phyloP scores from a whole-genome alignment of 805 yeast genomes.

The Saccharomycopsis sp. region DNA sequence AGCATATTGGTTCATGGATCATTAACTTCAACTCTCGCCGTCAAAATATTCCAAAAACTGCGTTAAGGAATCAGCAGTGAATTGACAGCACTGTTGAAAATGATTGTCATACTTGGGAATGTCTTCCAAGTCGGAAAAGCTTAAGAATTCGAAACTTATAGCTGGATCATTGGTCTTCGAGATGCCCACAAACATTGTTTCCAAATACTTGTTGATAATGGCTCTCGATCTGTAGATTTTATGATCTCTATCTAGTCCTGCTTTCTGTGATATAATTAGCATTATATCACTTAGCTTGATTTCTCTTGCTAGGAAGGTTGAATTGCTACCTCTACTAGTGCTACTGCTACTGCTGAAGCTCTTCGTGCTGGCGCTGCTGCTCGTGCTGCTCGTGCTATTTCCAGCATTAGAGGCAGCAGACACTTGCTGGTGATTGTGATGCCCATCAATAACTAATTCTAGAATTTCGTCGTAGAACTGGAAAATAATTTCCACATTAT shows the following conservation, averaged over 20 bases:
- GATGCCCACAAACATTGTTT: neutral
- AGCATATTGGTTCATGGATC: too few relatives aligned
- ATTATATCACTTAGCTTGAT: neutral
- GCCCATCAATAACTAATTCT: neutral
- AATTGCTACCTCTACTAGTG: neutral
- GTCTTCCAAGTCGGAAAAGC: neutral
- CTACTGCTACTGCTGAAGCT: neutral
- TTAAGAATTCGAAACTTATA: neutral
- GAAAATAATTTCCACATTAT: neutral
- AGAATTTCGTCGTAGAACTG: slow-evolving; percentile 3
- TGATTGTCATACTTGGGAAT: neutral
- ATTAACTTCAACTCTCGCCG: too few relatives aligned
- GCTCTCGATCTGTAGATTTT: neutral
- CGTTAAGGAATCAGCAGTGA: neutral
- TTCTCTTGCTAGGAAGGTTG: neutral
- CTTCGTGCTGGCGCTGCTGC: neutral
- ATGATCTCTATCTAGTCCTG: neutral
- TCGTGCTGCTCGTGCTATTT: neutral
- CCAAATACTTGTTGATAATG: neutral
- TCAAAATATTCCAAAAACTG: neutral
- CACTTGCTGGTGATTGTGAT: neutral
- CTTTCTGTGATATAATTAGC: neutral
- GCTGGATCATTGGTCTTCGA: neutral
- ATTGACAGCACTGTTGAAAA: neutral
- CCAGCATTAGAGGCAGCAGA: neutral